A percentile compares a stretch with the other conserved stretches of the same genome.
These are phyloP conservation scores for Lentinula sp. DNA, from an alignment of 768 basidiomycete species.

Conservation along the genomic window DNA sequence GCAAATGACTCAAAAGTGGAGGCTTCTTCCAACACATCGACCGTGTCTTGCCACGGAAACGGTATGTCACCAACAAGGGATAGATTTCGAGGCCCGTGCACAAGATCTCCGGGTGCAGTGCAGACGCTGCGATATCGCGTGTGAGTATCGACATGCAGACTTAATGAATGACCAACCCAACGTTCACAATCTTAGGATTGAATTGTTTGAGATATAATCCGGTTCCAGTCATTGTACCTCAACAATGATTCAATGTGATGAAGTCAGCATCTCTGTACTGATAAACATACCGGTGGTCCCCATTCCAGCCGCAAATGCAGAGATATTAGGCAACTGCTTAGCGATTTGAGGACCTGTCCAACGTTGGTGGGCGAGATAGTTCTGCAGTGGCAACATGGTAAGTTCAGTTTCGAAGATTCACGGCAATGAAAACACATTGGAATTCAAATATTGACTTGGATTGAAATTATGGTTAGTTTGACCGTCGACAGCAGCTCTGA, in stretches of 20 bases:
- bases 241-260: background rate
- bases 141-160: background rate
- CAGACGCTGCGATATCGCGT: conserved; percentile 10
- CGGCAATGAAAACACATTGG: conserved; percentile 5
- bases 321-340: conserved; percentile 17
- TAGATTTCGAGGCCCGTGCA: conserved; percentile 17
- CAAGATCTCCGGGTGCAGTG: conserved; percentile 16
- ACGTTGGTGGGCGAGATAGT: conserved; percentile 18
- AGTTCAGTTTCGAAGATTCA: background rate
- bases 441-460: conserved; percentile 17
- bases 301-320: conserved; percentile 17
- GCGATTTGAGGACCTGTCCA: conserved; percentile 20
- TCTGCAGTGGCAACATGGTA: conserved; percentile 5
- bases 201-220: conserved; percentile 17
- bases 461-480: conserved; percentile 12
- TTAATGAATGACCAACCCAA: conserved; percentile 10
- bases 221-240: conserved; percentile 20
- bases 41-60: conserved; percentile 19
- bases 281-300: conserved; percentile 14
- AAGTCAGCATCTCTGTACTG: background rate
- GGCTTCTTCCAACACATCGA: conserved; percentile 18
- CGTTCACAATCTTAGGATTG: conserved; percentile 12
- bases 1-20: conserved; percentile 15
- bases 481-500: conserved; percentile 12
- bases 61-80: conserved; percentile 16